Evolutionary conservation across 2,329 filamentous ascomycete genomes (phyloP), one percentile per base, ranked within the genome.

Genomic region (Elsinoe arachidis): DNA sequence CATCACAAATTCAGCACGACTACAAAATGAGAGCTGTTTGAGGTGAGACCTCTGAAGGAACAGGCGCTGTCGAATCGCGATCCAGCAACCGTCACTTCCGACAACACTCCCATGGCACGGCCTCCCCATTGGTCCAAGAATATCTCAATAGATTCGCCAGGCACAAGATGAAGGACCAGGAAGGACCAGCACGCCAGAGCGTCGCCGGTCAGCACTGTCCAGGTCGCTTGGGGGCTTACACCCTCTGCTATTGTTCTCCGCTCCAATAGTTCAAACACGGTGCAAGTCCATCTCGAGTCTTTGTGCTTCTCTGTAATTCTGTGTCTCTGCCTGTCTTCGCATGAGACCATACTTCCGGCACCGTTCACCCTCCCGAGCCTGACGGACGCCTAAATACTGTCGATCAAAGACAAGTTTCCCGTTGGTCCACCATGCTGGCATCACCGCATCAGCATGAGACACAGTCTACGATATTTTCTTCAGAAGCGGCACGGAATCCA

Each of bases 121-220:
- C 34, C 49, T 26, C 49, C 33, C 49, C 49, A 53, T 53, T 39
- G 49, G 49, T 26, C 49, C 49, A 53, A 35, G 30, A 51, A 51
- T 51, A 51, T 51, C 46, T 51, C 46, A 35, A 35, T 51, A 51
- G 30, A 51, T 51, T 34, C 26, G 30, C 46, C 46, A 51, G 46
- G 46, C 30, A 51, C 46, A 26, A 46, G 26, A 17, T 51, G 26
- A 19, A 49, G 44, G 44, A 49, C 44, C 44, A 49, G 30, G 43
- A 47, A 26, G 43, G 19, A 47, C 23, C 6, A 12, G 10, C 23
- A n/a, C 44, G 12, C 44, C 15, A 33, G 10, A 23, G 10, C 17
- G 5, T 49, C 44, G 44, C 30, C 44, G 23, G 44, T 53, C 49
- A 21, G 49, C 49, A 53, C 49, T 53, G 49, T 53, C 49, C 49